Base-by-base conservation (phyloP, 208 protist species). In the Histomonas meleagridis region DNA sequence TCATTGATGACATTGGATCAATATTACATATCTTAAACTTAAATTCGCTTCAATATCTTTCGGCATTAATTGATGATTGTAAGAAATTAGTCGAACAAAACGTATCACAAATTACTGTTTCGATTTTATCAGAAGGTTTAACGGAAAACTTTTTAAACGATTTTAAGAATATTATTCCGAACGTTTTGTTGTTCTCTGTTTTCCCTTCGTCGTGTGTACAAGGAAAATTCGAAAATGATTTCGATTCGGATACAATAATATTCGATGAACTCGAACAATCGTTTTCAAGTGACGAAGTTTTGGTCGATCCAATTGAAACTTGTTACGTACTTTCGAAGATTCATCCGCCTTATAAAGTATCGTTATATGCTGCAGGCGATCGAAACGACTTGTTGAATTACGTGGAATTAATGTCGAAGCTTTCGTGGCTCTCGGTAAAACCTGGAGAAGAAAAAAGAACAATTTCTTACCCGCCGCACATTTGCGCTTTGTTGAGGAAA, bases 381-480 rank as follows among this genome's bases (percentile, higher is more conserved):
- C n/a, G 65, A 72, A 1, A 5, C 0, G 55, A 43, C 32, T 43
- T 32, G 46, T 86, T 51, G 26, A 46, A 86, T 1, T 86, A 46
- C 18, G 40, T 46, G 3, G 16, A 55, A 49, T 55, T 55, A n/a
- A 86, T 86, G 76, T 86, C 76, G 7, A 40, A 86, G 7, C 43
- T 86, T 14, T 86, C 76, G 21, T 86, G 76, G 76, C 76, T 86
- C 12, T 51, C 76, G 1, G 76, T 32, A n/a, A 43, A 86, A 16
- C 46, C 76, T 9, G 18, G 16, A 55, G 55, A 7, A 26, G 35
- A 86, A 38, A 48, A n/a, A 35, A 9, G 76, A 2, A 32, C 32
- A 10, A 32, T 86, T 38, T 86, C 76, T 18, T 86, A 55, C 43
- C 76, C 76, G 9, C 76, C 76, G n/a, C 76, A 86, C 38, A 86